Conservation (phyloP, 1,284 basidiomycete species). For the Tremellales sp. region DNA sequence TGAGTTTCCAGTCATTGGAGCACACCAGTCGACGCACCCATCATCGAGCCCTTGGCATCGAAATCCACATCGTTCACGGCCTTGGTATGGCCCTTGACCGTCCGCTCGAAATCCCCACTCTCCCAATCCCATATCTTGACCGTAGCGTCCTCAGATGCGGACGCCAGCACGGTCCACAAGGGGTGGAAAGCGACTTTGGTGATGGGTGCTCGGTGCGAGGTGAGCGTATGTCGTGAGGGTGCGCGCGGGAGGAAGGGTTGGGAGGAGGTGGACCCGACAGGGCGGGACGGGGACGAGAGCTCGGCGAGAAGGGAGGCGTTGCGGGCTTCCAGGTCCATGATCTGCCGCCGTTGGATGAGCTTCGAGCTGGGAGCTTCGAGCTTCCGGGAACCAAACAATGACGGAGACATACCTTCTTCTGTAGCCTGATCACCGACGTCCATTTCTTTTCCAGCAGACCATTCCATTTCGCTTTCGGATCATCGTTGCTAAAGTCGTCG, state of each 20-base stretch:
- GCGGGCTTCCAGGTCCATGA: slow-evolving; percentile 81
- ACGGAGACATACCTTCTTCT: slow-evolving; percentile 70
- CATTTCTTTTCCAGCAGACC: slow-evolving; percentile 91
- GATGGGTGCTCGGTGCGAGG: slow-evolving; percentile 72
- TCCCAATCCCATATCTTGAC: slow-evolving; percentile 97
- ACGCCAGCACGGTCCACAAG: slow-evolving; percentile 73
- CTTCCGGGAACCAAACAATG: neutral
- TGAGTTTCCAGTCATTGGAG: neutral
- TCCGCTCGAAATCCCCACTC: slow-evolving; percentile 84
- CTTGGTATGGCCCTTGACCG: slow-evolving; percentile 87
- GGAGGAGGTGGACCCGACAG: slow-evolving; percentile 54
- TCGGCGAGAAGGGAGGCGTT: slow-evolving; percentile 74
- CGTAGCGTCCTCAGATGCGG: slow-evolving; percentile 79
- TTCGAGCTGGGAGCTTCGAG: too few species aligned
- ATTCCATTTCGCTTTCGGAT: slow-evolving; percentile 75
- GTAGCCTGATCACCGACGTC: slow-evolving; percentile 85
- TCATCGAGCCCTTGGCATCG: slow-evolving; percentile 72
- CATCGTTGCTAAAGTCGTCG: slow-evolving; percentile 63
- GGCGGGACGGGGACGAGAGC: slow-evolving; percentile 51
- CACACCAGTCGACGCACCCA: slow-evolving; percentile 57
- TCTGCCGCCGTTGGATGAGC: slow-evolving; percentile 55
- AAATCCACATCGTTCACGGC: slow-evolving; percentile 83
- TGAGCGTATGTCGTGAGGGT: slow-evolving; percentile 71
- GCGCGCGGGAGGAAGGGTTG: slow-evolving; percentile 74
- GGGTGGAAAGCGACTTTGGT: slow-evolving; percentile 83